Evolutionary conservation across 2,329 filamentous ascomycete species (phyloP).

Genomic region (Cordyceps farinosa): DNA sequence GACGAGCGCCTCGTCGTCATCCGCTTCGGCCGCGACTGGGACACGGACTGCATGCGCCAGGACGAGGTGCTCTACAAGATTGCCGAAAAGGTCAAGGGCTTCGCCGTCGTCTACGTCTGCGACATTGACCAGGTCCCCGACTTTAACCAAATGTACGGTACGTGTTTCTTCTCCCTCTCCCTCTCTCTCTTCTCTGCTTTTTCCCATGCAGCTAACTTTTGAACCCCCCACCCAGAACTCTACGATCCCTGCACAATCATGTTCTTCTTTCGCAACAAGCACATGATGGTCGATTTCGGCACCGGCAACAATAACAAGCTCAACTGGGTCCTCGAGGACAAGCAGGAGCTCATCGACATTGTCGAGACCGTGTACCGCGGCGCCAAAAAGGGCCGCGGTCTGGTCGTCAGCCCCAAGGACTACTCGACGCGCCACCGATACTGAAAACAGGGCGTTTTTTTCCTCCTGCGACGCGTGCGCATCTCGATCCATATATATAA

Average conservation of each 20-base stretch:
- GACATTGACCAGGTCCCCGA: slow-evolving; percentile 88
- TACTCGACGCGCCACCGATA: slow-evolving; percentile 39
- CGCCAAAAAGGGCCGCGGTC: slow-evolving; percentile 95
- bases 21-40: slow-evolving; percentile 84
- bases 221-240: slow-evolving; percentile 44
- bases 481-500: neutral
- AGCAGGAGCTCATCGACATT: slow-evolving; percentile 98
- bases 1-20: slow-evolving; percentile 92
- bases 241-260: slow-evolving; percentile 94
- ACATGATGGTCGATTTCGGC: slow-evolving; percentile 98
- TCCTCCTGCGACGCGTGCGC: neutral
- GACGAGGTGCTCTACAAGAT: slow-evolving; percentile 95
- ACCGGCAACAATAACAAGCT: slow-evolving; percentile 99
- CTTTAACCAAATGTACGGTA: slow-evolving; percentile 91
- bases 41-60: slow-evolving; percentile 70
- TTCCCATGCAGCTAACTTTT: too few relatives aligned
- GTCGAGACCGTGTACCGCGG: slow-evolving; percentile 96
- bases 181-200: neutral
- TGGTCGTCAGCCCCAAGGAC: slow-evolving; percentile 92
- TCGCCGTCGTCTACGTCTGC: slow-evolving; percentile 88
- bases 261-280: slow-evolving; percentile 97
- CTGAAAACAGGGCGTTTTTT: slow-evolving; percentile 21
- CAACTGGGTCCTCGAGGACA: slow-evolving; percentile 91
- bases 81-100: slow-evolving; percentile 90
- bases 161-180: slow-evolving; percentile 19